phyloP scores from a whole-genome alignment of 2,329 filamentous ascomycete genomes.

The Trichoderma asperellum region DNA sequence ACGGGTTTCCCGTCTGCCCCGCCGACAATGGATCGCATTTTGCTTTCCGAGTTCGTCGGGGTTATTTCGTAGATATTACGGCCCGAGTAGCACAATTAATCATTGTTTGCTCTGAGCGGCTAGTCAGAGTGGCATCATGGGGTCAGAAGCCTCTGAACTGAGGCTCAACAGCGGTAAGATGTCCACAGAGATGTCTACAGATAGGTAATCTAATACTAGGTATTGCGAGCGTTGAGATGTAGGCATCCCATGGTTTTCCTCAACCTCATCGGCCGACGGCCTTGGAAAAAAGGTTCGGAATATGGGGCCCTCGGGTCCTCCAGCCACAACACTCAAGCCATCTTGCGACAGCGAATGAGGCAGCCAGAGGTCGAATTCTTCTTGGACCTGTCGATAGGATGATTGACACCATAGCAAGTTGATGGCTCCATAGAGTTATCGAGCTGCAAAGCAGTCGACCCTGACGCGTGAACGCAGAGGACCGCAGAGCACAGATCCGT shows the following conservation, averaged over 20 bases:
- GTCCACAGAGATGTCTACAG: background rate
- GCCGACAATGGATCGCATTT: conserved; percentile 10
- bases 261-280: conserved; percentile 87
- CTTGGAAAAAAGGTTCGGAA: conserved; percentile 89
- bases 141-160: conserved; percentile 14
- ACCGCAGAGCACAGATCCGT: conserved; percentile 87
- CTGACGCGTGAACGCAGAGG: conserved; percentile 62
- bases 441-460: conserved; percentile 84
- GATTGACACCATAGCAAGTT: conserved; percentile 74
- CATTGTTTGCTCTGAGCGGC: background rate
- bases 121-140: conserved; percentile 3
- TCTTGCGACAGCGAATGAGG: conserved; percentile 68
- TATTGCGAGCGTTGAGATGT: conserved; percentile 53
- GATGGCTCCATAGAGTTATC: conserved; percentile 83
- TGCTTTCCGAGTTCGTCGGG: background rate
- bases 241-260: conserved; percentile 84
- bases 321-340: conserved; percentile 66
- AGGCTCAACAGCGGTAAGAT: conserved; percentile 2
- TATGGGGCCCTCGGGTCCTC: conserved; percentile 71
- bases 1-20: conserved; percentile 8
- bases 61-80: background rate
- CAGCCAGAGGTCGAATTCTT: conserved; percentile 67
- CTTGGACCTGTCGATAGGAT: conserved; percentile 96
- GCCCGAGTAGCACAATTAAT: conserved; percentile 10
- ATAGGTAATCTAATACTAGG: background rate